Base-by-base conservation (phyloP, 768 basidiomycete species). In the Hydnomerulius pinastri region DNA sequence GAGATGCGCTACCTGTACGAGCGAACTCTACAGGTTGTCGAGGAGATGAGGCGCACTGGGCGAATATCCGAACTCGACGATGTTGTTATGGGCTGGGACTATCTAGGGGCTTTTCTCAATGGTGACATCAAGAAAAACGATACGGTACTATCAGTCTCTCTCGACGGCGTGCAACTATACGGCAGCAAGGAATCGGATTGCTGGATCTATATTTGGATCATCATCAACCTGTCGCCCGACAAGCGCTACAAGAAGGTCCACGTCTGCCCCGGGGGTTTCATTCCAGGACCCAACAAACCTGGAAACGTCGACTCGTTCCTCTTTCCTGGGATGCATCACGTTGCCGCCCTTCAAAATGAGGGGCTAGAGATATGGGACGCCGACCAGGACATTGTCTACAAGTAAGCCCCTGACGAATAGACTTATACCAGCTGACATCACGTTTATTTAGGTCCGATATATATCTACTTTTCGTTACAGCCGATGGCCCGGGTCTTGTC, bases 331-430 rank as follows among this genome's bases (percentile, higher is more conserved):
- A 46, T 71, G 1, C 54, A 60, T 21, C 69, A 70, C 46, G 15
- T 70, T 9, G 40, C 64, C 2, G 35, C 51, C 15, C 12, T 58
- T 52, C 64, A 69, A 48, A 61, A 48, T 1, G 67, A 69, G 29
- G 69, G 71, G 2, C 53, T 72, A 0, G 32, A 29, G 6, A 54
- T 72, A 11, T 75, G 70, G 66, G 64, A 75, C 57, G 67, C 63
- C 1, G 24, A 27, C 0, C 18, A 39, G 1, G 40, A 57, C 2
- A 15, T 15, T 2, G 43, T 61, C 2, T 59, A 64, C 25, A 28
- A 21, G 1, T 62, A 62, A 2, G 15, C 35, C 29, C 51, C 54
- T 13, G 13, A 30, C 13, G 13, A 30, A 8, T 30, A 13, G 7
- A 8, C 8, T 30, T 8, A 8, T 30, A 7, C 7, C 13, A 7